Evolutionary conservation across 2,329 filamentous ascomycete genomes (phyloP).

Genomic region (Ophiostoma quercus): DNA sequence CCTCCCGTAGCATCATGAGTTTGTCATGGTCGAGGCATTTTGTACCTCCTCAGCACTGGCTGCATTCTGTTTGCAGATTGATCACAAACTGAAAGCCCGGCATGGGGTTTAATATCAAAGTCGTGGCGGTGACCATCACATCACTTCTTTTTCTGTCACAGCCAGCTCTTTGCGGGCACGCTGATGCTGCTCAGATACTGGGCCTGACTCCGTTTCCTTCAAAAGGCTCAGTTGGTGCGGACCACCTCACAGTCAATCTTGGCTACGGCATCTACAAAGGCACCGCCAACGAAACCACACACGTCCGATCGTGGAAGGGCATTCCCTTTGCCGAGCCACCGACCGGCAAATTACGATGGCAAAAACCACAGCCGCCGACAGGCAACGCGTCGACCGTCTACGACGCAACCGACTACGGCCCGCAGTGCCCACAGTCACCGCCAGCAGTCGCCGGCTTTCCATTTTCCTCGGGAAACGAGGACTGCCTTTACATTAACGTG

Average conservation of each 20-base stretch:
- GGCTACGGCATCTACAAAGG: slow-evolving; percentile 21
- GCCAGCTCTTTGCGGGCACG: neutral
- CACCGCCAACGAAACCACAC: neutral
- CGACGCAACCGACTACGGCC: neutral
- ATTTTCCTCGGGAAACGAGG: slow-evolving; percentile 27
- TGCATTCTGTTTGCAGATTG: no score
- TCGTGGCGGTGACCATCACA: neutral
- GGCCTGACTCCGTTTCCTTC: slow-evolving; percentile 12
- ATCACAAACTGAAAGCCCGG: no score
- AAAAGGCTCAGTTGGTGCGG: slow-evolving; percentile 23
- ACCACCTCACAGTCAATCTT: slow-evolving; percentile 16
- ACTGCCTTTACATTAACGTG: slow-evolving; percentile 46
- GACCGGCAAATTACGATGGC: slow-evolving; percentile 15
- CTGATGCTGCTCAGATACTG: neutral
- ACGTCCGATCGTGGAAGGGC: slow-evolving; percentile 16
- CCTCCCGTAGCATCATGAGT: neutral
- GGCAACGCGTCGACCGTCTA: neutral
- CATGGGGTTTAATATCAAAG: neutral
- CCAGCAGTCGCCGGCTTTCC: neutral
- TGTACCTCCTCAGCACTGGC: no score
- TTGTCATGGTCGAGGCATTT: no score
- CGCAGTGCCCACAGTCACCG: slow-evolving; percentile 11
- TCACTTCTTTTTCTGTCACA: neutral
- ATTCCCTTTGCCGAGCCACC: slow-evolving; percentile 19
- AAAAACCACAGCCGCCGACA: slow-evolving; percentile 7